phyloP scores from a whole-genome alignment of 2,329 filamentous ascomycete species.

The Beauveria medogensis region DNA sequence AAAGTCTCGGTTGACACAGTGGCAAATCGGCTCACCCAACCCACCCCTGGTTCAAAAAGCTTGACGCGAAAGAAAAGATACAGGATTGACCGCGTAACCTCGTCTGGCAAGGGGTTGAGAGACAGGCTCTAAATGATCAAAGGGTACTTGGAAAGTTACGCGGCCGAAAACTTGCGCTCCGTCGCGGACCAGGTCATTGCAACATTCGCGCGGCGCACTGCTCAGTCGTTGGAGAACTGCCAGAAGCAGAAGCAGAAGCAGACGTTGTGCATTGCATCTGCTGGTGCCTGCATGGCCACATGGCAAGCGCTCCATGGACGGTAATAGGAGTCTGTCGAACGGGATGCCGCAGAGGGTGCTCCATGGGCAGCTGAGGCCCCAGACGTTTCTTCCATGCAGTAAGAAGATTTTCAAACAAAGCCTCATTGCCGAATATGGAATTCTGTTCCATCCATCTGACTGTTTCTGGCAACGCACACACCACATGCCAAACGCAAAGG shows the following conservation, averaged over 20 bases:
- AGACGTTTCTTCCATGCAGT: not conserved
- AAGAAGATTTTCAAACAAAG: not conserved
- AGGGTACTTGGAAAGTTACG: not conserved
- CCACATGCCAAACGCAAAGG: too few relatives aligned
- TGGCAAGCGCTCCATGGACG: too few relatives aligned
- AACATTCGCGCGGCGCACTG: not conserved
- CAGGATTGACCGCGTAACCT: not conserved
- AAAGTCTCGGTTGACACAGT: constrained; percentile 1
- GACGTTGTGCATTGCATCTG: too few relatives aligned
- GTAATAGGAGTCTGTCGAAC: not conserved
- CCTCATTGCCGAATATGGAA: not conserved
- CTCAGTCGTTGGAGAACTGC: not conserved
- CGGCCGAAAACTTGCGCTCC: not conserved
- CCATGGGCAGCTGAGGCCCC: not conserved
- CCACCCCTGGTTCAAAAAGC: not conserved
- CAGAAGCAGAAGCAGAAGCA: not conserved
- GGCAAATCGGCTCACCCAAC: not conserved
- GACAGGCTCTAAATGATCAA: not conserved
- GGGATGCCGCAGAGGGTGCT: not conserved
- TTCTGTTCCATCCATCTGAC: not conserved
- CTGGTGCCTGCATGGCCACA: too few relatives aligned
- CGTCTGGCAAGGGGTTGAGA: not conserved
- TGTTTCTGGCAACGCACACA: not conserved
- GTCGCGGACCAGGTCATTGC: too few relatives aligned
- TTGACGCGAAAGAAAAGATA: not conserved